Conservation (phyloP, 352 stramenopile genomes). For the Globisporangium megalacanthum region DNA sequence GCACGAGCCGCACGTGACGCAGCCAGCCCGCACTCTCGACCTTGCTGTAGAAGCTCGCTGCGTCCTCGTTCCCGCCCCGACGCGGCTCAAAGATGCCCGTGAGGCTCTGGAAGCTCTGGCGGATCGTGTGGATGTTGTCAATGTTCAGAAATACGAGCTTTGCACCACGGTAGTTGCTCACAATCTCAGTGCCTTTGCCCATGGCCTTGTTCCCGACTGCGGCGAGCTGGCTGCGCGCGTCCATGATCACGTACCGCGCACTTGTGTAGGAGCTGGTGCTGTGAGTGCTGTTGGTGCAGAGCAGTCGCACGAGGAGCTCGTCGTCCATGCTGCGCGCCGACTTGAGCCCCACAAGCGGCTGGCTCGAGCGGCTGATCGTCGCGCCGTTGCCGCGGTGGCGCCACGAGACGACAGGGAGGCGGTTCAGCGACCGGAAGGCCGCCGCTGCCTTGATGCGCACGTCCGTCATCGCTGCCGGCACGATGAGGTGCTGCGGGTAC, state of each 20-base stretch:
- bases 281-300: conserved; percentile 45
- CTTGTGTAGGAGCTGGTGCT: conserved; percentile 24
- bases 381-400: conserved; percentile 65
- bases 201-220: conserved; percentile 87
- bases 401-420: conserved; percentile 74
- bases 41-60: conserved; percentile 78
- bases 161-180: conserved; percentile 91
- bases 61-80: conserved; percentile 77
- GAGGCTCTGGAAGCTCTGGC: conserved; percentile 91
- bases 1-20: conserved; percentile 90
- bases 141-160: conserved; percentile 98
- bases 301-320: conserved; percentile 61
- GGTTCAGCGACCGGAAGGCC: conserved; percentile 62
- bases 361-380: conserved; percentile 76
- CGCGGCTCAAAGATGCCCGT: conserved; percentile 72
- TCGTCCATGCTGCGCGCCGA: conserved; percentile 71
- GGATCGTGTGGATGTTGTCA: conserved; percentile 98
- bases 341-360: conserved; percentile 78
- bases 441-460: conserved; percentile 71
- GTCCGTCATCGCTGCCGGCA: conserved; percentile 90
- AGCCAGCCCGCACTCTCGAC: conserved; percentile 96
- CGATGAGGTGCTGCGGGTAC: conserved; percentile 93
- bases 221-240: conserved; percentile 76
- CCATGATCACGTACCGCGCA: conserved; percentile 76
- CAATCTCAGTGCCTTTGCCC: conserved; percentile 95